phyloP scores from a whole-genome alignment of 352 stramenopile species.

The Globisporangium perplexum region DNA sequence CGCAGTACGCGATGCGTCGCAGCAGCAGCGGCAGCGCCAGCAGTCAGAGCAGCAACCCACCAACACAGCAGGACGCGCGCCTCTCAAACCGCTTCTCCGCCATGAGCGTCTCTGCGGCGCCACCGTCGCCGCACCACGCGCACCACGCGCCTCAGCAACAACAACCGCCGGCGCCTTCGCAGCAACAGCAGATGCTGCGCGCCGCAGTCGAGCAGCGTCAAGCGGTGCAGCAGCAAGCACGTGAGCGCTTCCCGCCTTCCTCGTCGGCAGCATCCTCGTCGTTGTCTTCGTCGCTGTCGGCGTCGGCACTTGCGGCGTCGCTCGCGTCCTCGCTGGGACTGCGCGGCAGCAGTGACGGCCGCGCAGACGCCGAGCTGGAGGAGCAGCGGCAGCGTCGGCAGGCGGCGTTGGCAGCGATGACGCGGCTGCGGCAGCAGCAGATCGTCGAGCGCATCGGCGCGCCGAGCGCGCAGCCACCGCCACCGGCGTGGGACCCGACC shows the following conservation, averaged over 20 bases:
- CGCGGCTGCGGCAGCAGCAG: constrained; percentile 8
- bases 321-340: constrained; percentile 10
- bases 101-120: background rate
- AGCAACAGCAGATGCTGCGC: constrained; percentile 5
- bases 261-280: too few species aligned
- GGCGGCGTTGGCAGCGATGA: constrained; percentile 5
- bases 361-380: constrained; percentile 4
- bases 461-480: background rate
- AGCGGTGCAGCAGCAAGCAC: constrained; percentile 4
- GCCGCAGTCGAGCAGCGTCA: background rate
- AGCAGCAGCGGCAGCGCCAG: background rate
- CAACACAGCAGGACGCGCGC: background rate
- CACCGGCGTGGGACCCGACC: constrained; percentile 3
- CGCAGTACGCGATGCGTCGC: constrained; percentile 6
- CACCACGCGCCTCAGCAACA: background rate
- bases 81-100: background rate
- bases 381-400: constrained; percentile 9
- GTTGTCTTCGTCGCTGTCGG: constrained; percentile 4
- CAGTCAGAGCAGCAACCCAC: background rate
- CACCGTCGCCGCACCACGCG: background rate
- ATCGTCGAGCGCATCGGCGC: constrained; percentile 20
- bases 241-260: constrained; percentile 2
- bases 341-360: background rate
- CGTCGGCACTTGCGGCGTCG: constrained; percentile 3
- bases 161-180: background rate